Conservation (phyloP, 331 rosid genomes). For the Cucumis variabilis region DNA sequence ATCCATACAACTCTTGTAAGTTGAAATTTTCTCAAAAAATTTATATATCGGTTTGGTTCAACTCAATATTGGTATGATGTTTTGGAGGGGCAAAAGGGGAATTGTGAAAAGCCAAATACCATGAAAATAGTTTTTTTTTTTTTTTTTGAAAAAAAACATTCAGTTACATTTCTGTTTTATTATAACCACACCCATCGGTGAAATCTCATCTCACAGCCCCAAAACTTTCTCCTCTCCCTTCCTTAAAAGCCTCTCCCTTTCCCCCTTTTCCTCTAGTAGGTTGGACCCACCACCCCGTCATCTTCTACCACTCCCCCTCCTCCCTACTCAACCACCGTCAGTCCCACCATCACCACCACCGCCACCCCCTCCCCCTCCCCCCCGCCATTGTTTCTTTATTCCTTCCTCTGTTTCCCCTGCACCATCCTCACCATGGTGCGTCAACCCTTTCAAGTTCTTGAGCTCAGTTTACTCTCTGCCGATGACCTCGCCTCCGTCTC, state of each 20-base stretch:
- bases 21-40: too few relatives aligned
- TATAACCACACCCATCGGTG: not conserved
- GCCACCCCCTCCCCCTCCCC: not conserved
- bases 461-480: constrained; percentile 73
- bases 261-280: constrained; percentile 23
- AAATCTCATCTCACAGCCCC: not conserved
- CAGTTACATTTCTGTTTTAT: not conserved
- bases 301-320: not conserved
- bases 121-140: not conserved
- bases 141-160: not conserved
- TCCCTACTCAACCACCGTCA: not conserved
- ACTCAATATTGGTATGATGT: too few relatives aligned
- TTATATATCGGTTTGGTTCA: too few relatives aligned
- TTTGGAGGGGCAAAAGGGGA: not conserved
- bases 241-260: constrained; percentile 31
- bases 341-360: not conserved
- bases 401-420: not conserved
- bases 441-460: constrained; percentile 50
- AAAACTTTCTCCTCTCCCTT: constrained; percentile 18
- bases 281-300: not conserved
- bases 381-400: not conserved
- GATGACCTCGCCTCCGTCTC: constrained; percentile 57
- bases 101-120: not conserved
- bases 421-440: constrained; percentile 24
- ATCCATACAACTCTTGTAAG: too few relatives aligned